These are phyloP conservation scores for Papiliotrema laurentii DNA, from an alignment of 1,284 basidiomycete genomes.

Conservation along the genomic window DNA sequence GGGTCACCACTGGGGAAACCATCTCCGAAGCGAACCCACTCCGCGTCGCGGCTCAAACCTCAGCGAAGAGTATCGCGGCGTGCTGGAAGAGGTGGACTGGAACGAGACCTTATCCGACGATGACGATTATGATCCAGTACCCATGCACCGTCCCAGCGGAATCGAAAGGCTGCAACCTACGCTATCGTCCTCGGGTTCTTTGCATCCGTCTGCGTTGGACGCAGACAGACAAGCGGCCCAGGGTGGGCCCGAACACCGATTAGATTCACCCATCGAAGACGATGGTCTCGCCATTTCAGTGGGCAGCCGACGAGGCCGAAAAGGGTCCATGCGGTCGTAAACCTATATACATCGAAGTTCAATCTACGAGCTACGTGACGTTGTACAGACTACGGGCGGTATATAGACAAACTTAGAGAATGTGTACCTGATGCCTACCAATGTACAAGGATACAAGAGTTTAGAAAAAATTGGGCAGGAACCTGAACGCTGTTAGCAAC, in stretches of 20 bases:
- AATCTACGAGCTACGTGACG: neutral
- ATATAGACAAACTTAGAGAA: no score
- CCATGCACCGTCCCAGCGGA: constrained; percentile 6
- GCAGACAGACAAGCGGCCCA: neutral
- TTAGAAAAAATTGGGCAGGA: constrained; percentile 24
- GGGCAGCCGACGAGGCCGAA: constrained; percentile 16
- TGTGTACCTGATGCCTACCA: no score
- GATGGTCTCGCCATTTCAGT: constrained; percentile 30
- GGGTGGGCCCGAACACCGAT: neutral
- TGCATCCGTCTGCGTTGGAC: constrained; percentile 1
- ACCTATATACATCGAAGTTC: constrained; percentile 3
- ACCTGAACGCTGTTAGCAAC: constrained; percentile 12
- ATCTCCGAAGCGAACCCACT: constrained; percentile 8
- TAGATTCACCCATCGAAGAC: constrained; percentile 21
- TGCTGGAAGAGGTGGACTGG: constrained; percentile 44
- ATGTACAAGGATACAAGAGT: no score
- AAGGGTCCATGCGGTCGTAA: constrained; percentile 12
- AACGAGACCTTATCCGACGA: constrained; percentile 29
- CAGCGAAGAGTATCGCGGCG: constrained; percentile 25
- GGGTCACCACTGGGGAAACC: constrained; percentile 5
- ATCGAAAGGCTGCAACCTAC: no score
- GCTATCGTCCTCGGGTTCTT: constrained; percentile 7
- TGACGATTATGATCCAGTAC: constrained; percentile 20
- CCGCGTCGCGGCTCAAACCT: constrained; percentile 31
- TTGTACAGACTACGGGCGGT: neutral